Conservation (phyloP, 2,329 filamentous ascomycete species). For the Blastomyces gilchristii region DNA sequence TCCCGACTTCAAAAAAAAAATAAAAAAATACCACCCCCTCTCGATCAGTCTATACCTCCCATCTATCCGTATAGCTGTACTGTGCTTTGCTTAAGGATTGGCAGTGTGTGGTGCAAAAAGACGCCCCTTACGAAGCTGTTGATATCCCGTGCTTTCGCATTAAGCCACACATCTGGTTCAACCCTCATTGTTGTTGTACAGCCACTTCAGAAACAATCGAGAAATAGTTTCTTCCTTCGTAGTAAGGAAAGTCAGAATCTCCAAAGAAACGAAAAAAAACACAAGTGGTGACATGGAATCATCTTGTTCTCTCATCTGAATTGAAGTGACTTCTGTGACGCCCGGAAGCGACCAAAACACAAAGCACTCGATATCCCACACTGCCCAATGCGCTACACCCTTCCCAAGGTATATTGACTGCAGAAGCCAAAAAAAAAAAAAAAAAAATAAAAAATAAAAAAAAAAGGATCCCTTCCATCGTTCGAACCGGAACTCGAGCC, state of each 20-base stretch:
- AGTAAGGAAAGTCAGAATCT: not conserved
- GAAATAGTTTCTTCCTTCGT: not conserved
- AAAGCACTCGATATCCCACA: not conserved
- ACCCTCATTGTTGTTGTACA: not conserved
- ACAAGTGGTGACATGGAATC: not conserved
- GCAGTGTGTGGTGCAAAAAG: not conserved
- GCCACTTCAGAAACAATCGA: not conserved
- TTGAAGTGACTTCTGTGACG: slow-evolving; percentile 1
- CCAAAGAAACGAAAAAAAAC: no score
- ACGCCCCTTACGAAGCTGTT: not conserved
- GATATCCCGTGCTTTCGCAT: not conserved
- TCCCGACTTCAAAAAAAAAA: no score
- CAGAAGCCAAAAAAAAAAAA: not conserved
- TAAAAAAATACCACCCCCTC: no score
- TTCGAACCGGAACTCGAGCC: not conserved
- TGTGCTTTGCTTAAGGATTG: not conserved
- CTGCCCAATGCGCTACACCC: slow-evolving; percentile 1
- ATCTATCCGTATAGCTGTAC: not conserved
- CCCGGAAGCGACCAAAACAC: not conserved
- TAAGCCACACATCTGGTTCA: not conserved
- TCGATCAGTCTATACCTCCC: not conserved
- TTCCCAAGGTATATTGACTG: not conserved
- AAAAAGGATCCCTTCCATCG: not conserved
- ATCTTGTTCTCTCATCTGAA: not conserved
- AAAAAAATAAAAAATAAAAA: not conserved